Evolutionary conservation across 2,329 filamentous ascomycete species (phyloP), one percentile per base, ranked within the genome.

Genomic region (Fusarium agapanthi): DNA sequence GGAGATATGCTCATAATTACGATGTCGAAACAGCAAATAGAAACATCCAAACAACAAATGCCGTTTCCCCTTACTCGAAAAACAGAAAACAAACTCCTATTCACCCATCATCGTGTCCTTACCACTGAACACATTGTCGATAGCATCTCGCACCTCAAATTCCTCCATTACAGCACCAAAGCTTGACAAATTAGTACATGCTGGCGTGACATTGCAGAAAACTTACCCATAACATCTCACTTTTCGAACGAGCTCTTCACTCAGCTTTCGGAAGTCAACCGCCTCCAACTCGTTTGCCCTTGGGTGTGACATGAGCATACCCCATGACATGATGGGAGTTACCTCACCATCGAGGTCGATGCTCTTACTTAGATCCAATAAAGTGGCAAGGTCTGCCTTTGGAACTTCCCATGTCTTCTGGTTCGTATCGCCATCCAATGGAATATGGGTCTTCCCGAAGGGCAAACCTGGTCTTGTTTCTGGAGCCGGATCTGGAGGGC

Each of bases 271-370:
- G 75, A 97, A 90, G 78, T 98, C 94, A 43, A 89, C 87, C 57
- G 84, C 81, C 22, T 85, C 89, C 73, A 98, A 83, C 74, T 92
- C 89, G 10, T 80, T 79, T 71, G 95, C 90, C 69, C 92, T 86
- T 41, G 92, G 89, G 81, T 96, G 91, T 50, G 86, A 88, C 70
- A 94, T 85, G 55, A 98, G 88, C 83, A 93, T 92, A 55, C 94
- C 92, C 90, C 96, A 95, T 1, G 95, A 95, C 94, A 97, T 97
- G 74, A 98, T 93, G 0, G 96, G 96, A 24, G 95, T 98, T 77
- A 98, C 93, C 83, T 97, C 94, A 58, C 94, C 94, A 69, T 96
- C 93, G 5, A 96, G 89, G 75, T 96, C 91, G 32, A 98, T 87
- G 76, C 91, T 90, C 75, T 91, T 89, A 83, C 94, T 97, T 61